phyloP scores from a whole-genome alignment of 345 rosid species.

The Triadica sebifera region DNA sequence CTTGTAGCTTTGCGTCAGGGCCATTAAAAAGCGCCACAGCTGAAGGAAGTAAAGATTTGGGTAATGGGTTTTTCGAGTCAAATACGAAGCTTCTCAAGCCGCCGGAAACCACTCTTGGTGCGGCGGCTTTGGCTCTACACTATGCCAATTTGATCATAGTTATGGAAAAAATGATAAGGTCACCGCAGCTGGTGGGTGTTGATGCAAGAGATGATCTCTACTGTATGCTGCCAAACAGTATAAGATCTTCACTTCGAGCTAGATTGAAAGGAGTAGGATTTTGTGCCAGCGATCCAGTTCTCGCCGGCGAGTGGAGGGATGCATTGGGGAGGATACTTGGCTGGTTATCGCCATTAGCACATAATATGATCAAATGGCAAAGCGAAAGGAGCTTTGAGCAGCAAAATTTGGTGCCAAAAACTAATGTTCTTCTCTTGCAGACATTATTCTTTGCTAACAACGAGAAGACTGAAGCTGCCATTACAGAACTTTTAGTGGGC shows the following conservation, averaged over 20 bases:
- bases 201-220: constrained; percentile 91
- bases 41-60: constrained; percentile 18
- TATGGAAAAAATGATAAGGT: constrained; percentile 90
- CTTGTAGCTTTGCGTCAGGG: constrained; percentile 40
- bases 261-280: constrained; percentile 77
- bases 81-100: constrained; percentile 64
- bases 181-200: constrained; percentile 84
- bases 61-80: constrained; percentile 52
- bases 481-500: constrained; percentile 89
- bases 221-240: constrained; percentile 71
- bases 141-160: constrained; percentile 81
- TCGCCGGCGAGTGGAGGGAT: constrained; percentile 82
- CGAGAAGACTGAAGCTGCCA: constrained; percentile 88
- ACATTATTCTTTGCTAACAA: constrained; percentile 76
- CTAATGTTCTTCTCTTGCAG: constrained; percentile 68
- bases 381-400: constrained; percentile 93
- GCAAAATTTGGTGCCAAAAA: constrained; percentile 46
- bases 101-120: constrained; percentile 67
- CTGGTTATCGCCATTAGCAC: constrained; percentile 91
- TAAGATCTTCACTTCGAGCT: constrained; percentile 55
- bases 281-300: constrained; percentile 62
- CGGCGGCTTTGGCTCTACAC: constrained; percentile 74
- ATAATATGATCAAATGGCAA: constrained; percentile 97
- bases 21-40: constrained; percentile 28
- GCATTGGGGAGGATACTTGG: constrained; percentile 72